A percentile compares a stretch with the other conserved stretches of the same genome.
Evolutionary conservation across 2,329 filamentous ascomycete genomes (phyloP).

Genomic region (Colletotrichum sp.): DNA sequence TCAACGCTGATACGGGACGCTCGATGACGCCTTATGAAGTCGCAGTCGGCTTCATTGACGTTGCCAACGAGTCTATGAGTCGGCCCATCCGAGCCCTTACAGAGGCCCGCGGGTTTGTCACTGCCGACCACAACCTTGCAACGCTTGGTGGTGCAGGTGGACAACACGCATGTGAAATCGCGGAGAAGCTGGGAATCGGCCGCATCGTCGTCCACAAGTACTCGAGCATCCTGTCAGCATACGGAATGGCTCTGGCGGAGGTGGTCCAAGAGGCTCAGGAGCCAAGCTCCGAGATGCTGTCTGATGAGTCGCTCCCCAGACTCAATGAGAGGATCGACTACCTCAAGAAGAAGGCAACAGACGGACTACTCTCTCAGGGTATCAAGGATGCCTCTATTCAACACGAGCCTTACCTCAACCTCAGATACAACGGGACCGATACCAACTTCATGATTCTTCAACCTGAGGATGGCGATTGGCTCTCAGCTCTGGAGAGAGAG

Average conservation of each 20-base stretch:
- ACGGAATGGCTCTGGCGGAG: constrained; percentile 43
- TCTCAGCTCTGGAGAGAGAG: constrained; percentile 34
- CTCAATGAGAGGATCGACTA: constrained; percentile 25
- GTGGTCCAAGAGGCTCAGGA: constrained; percentile 37
- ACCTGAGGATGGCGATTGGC: constrained; percentile 28
- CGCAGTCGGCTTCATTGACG: constrained; percentile 33
- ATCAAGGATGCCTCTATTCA: not conserved
- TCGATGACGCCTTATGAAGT: constrained; percentile 18
- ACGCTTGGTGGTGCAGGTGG: constrained; percentile 35
- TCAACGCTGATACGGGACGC: constrained; percentile 34
- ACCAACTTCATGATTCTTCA: constrained; percentile 44
- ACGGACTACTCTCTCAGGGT: constrained; percentile 35
- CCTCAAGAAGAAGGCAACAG: constrained; percentile 32
- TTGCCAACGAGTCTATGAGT: constrained; percentile 39
- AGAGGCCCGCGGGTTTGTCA: constrained; percentile 36
- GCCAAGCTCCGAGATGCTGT: constrained; percentile 26
- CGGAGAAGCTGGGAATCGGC: constrained; percentile 36
- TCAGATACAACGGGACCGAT: constrained; percentile 47
- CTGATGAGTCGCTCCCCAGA: constrained; percentile 11
- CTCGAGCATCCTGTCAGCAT: constrained; percentile 37
- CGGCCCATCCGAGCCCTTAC: constrained; percentile 37
- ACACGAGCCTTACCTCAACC: constrained; percentile 42
- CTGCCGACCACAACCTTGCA: constrained; percentile 36
- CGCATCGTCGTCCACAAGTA: constrained; percentile 39
- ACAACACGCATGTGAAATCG: constrained; percentile 47